Evolutionary conservation across 2,329 filamentous ascomycete genomes (phyloP), one percentile per base, ranked within the genome.

Genomic region (Lachnellula arida): DNA sequence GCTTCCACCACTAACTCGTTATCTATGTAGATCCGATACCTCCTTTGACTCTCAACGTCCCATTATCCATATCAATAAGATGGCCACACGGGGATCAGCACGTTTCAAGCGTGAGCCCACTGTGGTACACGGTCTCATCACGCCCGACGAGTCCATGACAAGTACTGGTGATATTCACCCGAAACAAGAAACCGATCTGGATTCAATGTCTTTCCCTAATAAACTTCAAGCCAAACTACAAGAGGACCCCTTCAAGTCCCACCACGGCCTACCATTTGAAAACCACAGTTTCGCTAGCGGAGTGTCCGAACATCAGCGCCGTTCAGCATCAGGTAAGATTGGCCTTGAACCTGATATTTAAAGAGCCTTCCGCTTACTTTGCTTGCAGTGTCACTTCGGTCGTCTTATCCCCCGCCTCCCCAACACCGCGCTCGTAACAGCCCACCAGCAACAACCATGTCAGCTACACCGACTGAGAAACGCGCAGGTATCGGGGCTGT

Each of bases 401-500:
- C 34, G 34, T 25, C 35, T 19, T 40, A 14, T 28, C 34, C 32
- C 14, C 32, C 19, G 22, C 48, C 22, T 22, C 32, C 34, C 28
- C 39, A 40, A 12, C 15, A 15, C 14, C 35, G 17, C 32, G 28
- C 9, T 22, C 14, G 11, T 14, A 5, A 34, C 37, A 48, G 37
- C 15, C 53, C 25, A 44, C 51, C 49, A 15, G n/a, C 19, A 11
- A 37, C 49, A 67, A 34, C 70, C 22, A 47, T 47, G 44, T 32
- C 44, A 8, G 14, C 44, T 23, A 9, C 44, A 5, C 22, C 22
- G 22, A n/a, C 14, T 12, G 14, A 47, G 12, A 9, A 12, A 68
- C 1, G 73, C 73, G 49, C 68, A 59, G n/a, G 74, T 67, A 5
- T 81, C 72, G 61, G 76, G 65, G 44, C 80, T 6, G 81, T 91